Conservation (phyloP, 2,329 filamentous ascomycete species). For the Aureobasidium uvarum region DNA sequence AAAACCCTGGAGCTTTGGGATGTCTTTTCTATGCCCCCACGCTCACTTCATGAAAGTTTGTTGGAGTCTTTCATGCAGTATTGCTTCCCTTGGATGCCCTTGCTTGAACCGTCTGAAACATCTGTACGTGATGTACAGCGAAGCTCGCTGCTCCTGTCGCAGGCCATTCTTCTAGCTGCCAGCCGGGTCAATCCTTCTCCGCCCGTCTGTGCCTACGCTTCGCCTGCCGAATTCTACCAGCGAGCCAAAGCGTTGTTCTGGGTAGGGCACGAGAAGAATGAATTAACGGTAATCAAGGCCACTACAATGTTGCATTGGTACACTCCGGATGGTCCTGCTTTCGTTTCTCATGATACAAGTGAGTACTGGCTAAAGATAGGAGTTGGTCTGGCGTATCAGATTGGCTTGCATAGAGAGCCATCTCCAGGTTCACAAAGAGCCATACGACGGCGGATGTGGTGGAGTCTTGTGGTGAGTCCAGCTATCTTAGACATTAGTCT, state of each 20-base stretch:
- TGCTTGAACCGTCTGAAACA: not conserved
- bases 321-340: not conserved
- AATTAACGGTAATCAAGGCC: not conserved
- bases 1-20: not conserved
- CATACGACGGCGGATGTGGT: not conserved
- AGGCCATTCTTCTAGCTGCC: not conserved
- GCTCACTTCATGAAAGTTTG: not conserved
- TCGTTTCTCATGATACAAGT: not conserved
- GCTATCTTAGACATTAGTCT: not conserved
- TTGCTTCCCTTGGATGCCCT: not conserved
- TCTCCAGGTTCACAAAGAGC: not conserved
- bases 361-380: not conserved
- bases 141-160: not conserved
- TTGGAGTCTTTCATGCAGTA: not conserved
- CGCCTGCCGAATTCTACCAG: not conserved
- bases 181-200: not conserved
- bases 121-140: not conserved
- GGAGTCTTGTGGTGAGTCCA: not conserved
- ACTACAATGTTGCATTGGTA: not conserved
- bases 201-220: not conserved
- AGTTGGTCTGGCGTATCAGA: not conserved
- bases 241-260: not conserved
- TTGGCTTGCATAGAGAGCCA: not conserved
- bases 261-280: not conserved
- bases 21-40: not conserved